Percentiles rank a stretch among this genome's conserved stretches.
Evolutionary conservation across 2,329 filamentous ascomycete species (phyloP).

Genomic region (Aspergillus sp.): DNA sequence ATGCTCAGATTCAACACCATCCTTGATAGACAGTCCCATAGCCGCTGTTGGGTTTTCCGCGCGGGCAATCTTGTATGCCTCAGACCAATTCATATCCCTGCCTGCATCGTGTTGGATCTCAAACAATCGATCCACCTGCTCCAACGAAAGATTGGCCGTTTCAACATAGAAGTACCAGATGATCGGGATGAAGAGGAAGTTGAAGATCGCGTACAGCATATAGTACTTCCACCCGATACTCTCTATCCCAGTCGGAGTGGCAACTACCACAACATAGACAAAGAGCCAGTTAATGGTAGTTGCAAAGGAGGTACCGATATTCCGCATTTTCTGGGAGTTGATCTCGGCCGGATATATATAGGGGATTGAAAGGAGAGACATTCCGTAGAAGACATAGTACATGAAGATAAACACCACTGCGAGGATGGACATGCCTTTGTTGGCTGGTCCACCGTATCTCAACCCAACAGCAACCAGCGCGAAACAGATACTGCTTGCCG

Average conservation of each 20-base stretch:
- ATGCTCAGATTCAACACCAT: too few species aligned
- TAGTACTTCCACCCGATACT: not conserved
- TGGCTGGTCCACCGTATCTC: not conserved
- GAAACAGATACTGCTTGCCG: not conserved
- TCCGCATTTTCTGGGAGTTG: not conserved
- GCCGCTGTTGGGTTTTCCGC: rapidly evolving
- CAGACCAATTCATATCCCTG: too few species aligned
- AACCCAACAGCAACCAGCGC: not conserved
- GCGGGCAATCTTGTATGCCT: too few species aligned
- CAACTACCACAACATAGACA: not conserved
- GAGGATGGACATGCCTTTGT: not conserved
- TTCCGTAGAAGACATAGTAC: not conserved
- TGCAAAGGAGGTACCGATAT: not conserved
- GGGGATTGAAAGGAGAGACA: not conserved
- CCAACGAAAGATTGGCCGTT: not conserved
- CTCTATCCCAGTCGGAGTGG: not conserved
- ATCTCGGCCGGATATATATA: not conserved
- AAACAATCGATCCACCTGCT: not conserved
- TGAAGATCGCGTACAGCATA: not conserved
- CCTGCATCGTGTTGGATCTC: too few species aligned
- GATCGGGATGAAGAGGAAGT: not conserved
- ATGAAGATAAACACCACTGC: not conserved
- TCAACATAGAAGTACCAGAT: not conserved
- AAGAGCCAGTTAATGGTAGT: not conserved
- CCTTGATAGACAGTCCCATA: too few species aligned